Evolutionary conservation across 345 rosid genomes (phyloP).

Genomic region (Populus simonii): DNA sequence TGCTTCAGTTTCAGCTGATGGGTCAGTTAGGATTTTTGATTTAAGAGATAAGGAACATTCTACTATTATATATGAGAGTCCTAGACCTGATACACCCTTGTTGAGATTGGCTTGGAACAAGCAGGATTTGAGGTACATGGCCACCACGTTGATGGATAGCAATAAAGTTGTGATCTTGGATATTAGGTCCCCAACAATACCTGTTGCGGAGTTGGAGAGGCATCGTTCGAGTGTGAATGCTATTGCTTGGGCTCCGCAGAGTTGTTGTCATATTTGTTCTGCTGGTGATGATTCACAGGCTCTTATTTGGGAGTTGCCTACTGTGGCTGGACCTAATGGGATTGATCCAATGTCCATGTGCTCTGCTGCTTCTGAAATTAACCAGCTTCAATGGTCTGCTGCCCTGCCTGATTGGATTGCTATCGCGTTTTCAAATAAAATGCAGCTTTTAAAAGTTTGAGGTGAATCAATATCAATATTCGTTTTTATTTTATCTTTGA

Average conservation of each 20-base stretch:
- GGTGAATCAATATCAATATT: background rate
- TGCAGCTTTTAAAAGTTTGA: conserved; percentile 94
- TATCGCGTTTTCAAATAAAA: conserved; percentile 69
- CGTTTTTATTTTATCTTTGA: background rate
- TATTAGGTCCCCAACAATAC: conserved; percentile 64
- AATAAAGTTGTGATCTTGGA: conserved; percentile 75
- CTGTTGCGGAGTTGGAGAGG: conserved; percentile 75
- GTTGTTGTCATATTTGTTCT: conserved; percentile 73
- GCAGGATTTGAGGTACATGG: conserved; percentile 76
- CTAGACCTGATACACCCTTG: conserved; percentile 70
- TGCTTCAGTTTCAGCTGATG: conserved; percentile 76
- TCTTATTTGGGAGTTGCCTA: conserved; percentile 87
- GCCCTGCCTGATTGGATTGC: conserved; percentile 92
- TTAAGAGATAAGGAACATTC: conserved; percentile 77
- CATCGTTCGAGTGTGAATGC: conserved; percentile 69
- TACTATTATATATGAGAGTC: conserved; percentile 75
- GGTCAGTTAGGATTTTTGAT: conserved; percentile 73
- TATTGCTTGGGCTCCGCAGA: conserved; percentile 84
- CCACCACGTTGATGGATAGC: conserved; percentile 77
- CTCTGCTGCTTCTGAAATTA: conserved; percentile 78
- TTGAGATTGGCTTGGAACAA: conserved; percentile 81
- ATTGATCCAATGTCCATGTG: conserved; percentile 90
- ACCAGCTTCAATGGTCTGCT: conserved; percentile 90
- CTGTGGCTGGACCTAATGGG: conserved; percentile 90
- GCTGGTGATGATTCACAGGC: conserved; percentile 86